Conservation (phyloP, 371 early-diverging fungal species). For the Basidiobolus meristosporus region DNA sequence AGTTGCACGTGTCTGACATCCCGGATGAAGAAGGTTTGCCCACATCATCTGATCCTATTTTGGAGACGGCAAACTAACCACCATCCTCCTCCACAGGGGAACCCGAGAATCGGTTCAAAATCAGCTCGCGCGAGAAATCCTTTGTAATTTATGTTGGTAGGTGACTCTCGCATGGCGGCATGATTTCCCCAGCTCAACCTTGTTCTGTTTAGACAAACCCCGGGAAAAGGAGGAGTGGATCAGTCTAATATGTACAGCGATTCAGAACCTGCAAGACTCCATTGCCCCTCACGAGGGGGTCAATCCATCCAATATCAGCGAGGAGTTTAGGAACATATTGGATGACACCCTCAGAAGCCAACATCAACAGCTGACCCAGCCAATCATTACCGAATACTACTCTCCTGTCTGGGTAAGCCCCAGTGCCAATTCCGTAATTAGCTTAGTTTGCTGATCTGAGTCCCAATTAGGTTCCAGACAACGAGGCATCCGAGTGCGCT, state of each 20-base stretch:
- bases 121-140: constrained; percentile 47
- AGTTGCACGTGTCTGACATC: constrained; percentile 30
- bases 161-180: no score
- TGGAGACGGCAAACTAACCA: neutral
- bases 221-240: constrained; percentile 38
- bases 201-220: no score
- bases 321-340: no score
- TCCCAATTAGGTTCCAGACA: constrained; percentile 14
- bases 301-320: no score
- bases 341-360: constrained; percentile 1
- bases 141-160: constrained; percentile 10
- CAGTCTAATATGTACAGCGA: constrained; percentile 21
- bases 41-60: neutral
- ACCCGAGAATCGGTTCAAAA: constrained; percentile 24
- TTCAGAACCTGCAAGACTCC: constrained; percentile 22
- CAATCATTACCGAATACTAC: constrained; percentile 26
- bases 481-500: constrained; percentile 22
- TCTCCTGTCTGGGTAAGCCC: constrained; percentile 48
- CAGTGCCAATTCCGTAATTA: no score
- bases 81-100: constrained; percentile 4
- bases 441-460: no score
- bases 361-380: constrained; percentile 4
- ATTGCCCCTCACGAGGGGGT: constrained; percentile 26
- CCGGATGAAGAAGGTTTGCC: constrained; percentile 12
- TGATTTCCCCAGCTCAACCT: no score